Evolutionary conservation across 345 rosid species (phyloP), one percentile per base, ranked within the genome.

Genomic region (Streptanthus diversifolius): DNA sequence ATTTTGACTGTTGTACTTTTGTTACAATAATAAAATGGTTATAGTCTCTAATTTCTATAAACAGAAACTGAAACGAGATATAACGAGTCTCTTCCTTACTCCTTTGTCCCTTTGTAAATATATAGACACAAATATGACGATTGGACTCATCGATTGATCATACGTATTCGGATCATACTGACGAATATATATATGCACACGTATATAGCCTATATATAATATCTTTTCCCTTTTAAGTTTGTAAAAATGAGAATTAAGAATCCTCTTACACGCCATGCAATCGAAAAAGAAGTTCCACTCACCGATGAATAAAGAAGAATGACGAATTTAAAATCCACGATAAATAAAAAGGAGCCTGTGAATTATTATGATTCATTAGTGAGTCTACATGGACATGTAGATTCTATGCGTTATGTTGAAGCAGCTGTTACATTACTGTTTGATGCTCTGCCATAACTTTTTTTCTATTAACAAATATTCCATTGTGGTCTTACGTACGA

Each of bases 321-420:
- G 55, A 75, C 73, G 83, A 68, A 76, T n/a, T 47, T 24, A 82
- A 70, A 71, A 65, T 48, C 73, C 55, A 80, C 62, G 53, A 15
- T 49, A 45, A 27, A 11, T 9, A 32, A 10, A 56, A 32, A 56
- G 43, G 81, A 84, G 86, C 75, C 80, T 56, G 63, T 68, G 53
- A 80, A 76, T 72, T 73, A 81, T 80, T 30, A 67, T 22, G 53
- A 59, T 81, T 68, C 81, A 54, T 72, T 68, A 43, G 73, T 82
- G 82, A 82, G 79, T 66, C 77, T 67, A 9, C 14, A 45, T 10
- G 21, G 11, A 72, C 32, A 76, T 54, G 56, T 59, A 68, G 83
- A 83, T 80, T 67, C 84, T 63, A 7, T 71, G 86, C 86, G 80
- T 87, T 78, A 78, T 8, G 55, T 37, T 61, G 78, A 86, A 89